Conservation (phyloP, 805 yeast genomes). For the Monosporozyma aquatica region DNA sequence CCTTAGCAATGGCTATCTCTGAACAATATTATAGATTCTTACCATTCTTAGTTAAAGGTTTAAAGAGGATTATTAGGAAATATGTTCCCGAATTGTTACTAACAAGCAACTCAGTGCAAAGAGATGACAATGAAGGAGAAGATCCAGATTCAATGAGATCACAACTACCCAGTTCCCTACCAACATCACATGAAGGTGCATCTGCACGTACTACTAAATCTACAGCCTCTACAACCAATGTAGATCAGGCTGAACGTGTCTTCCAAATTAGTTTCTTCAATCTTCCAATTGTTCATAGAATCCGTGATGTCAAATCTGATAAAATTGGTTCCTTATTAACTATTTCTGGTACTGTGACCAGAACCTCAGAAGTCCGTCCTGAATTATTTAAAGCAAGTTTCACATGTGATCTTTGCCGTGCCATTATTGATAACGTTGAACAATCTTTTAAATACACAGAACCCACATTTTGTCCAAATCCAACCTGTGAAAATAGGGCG, state of each 20-base stretch:
- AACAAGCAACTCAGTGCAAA: slow-evolving; percentile 30
- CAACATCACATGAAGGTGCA: slow-evolving; percentile 4
- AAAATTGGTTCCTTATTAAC: slow-evolving; percentile 77
- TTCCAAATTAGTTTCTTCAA: slow-evolving; percentile 86
- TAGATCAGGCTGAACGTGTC: slow-evolving; percentile 55
- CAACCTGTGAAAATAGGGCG: slow-evolving; percentile 78
- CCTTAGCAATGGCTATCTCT: slow-evolving; percentile 76
- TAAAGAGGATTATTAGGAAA: slow-evolving; percentile 61
- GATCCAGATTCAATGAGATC: slow-evolving; percentile 2
- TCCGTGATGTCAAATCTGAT: slow-evolving; percentile 85
- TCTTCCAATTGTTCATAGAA: slow-evolving; percentile 70
- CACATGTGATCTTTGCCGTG: slow-evolving; percentile 80
- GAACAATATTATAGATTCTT: slow-evolving; percentile 90
- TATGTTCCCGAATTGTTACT: slow-evolving; percentile 66
- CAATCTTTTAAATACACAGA: slow-evolving; percentile 91
- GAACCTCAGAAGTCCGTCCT: slow-evolving; percentile 94
- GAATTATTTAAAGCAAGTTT: slow-evolving; percentile 82
- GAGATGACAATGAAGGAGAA: slow-evolving; percentile 15
- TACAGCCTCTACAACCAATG: slow-evolving; percentile 35
- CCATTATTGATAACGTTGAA: slow-evolving; percentile 80
- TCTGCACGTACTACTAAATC: slow-evolving; percentile 25
- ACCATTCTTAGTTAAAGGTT: slow-evolving; percentile 72
- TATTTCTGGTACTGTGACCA: slow-evolving; percentile 89
- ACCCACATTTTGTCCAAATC: slow-evolving; percentile 85
- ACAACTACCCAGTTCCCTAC: slow-evolving; percentile 5